phyloP scores from a whole-genome alignment of 306 rosid genomes.

The Vigna trinervia region DNA sequence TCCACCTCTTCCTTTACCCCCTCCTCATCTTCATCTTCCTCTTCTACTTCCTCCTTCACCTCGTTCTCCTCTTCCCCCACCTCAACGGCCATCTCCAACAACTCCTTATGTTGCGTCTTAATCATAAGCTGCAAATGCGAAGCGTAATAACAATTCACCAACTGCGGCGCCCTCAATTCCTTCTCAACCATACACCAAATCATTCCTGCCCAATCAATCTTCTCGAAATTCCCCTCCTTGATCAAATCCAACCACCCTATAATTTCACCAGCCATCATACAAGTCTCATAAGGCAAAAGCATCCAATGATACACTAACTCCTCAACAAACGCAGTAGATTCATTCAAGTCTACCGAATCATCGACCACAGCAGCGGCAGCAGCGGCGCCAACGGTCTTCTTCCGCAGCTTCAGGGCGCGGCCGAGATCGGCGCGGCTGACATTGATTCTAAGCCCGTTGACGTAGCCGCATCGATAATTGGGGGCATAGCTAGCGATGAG shows the following conservation, averaged over 20 bases:
- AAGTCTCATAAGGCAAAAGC: conserved; percentile 78
- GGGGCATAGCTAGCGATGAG: conserved; percentile 61
- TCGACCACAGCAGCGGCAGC: not conserved
- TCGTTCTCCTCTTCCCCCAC: conserved; percentile 46
- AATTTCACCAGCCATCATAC: conserved; percentile 68
- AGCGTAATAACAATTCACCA: conserved; percentile 80
- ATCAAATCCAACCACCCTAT: conserved; percentile 47
- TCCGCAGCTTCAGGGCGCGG: conserved; percentile 76
- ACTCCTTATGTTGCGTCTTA: conserved; percentile 60
- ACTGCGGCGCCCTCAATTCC: conserved; percentile 61
- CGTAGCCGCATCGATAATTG: conserved; percentile 51
- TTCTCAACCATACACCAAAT: conserved; percentile 86
- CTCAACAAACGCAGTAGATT: conserved; percentile 59
- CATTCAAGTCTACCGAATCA: conserved; percentile 40
- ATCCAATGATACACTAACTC: conserved; percentile 76
- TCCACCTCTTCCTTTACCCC: conserved; percentile 49
- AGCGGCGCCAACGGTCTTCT: conserved; percentile 38
- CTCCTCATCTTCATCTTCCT: conserved; percentile 49
- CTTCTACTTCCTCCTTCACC: conserved; percentile 50
- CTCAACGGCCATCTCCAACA: conserved; percentile 49
- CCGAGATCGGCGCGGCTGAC: conserved; percentile 78
- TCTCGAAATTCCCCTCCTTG: conserved; percentile 67
- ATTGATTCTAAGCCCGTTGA: conserved; percentile 50
- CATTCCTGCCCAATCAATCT: conserved; percentile 82
- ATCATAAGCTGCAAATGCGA: conserved; percentile 86